Evolutionary conservation across 2,329 filamentous ascomycete species (phyloP).

Genomic region (Pseudogymnoascus sp.): DNA sequence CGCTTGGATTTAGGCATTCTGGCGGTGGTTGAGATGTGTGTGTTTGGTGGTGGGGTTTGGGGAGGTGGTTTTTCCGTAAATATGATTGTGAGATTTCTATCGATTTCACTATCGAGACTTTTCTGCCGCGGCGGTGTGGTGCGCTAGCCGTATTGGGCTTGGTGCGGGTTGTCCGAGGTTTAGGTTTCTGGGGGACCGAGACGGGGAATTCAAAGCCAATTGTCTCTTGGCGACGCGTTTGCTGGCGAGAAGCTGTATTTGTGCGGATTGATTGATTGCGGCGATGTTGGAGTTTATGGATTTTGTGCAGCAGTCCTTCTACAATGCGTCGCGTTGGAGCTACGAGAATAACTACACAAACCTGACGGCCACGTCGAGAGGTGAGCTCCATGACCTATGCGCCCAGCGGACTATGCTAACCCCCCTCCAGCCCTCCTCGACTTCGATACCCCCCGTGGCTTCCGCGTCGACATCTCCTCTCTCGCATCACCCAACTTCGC

Average conservation of each 20-base stretch:
- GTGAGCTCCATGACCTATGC: conserved; percentile 34
- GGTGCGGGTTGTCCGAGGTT: background rate
- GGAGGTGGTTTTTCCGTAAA: conserved; percentile 12
- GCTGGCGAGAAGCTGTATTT: background rate
- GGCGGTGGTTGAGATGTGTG: conserved; percentile 5
- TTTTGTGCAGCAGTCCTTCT: conserved; percentile 87
- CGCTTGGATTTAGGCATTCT: conserved; percentile 95
- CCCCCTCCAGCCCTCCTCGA: conserved; percentile 62
- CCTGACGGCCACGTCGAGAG: conserved; percentile 74
- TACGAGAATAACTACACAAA: conserved; percentile 85
- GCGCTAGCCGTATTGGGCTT: background rate
- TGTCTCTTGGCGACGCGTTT: background rate
- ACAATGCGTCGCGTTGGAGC: conserved; percentile 79
- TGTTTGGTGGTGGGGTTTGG: conserved; percentile 10
- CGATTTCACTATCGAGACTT: conserved; percentile 9
- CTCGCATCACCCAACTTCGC: conserved; percentile 89
- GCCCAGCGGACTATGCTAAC: conserved; percentile 17
- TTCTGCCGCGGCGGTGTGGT: conserved; percentile 6
- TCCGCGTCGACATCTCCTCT: conserved; percentile 81
- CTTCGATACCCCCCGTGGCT: conserved; percentile 75
- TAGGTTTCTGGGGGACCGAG: background rate
- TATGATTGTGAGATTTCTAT: conserved; percentile 15
- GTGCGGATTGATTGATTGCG: background rate
- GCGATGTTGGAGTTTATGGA: conserved; percentile 97
- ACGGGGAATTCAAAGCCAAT: background rate